A percentile compares a stretch with the other conserved stretches of the same genome.
Conservation (phyloP, 2,329 filamentous ascomycete species). For the Didymella pomorum region DNA sequence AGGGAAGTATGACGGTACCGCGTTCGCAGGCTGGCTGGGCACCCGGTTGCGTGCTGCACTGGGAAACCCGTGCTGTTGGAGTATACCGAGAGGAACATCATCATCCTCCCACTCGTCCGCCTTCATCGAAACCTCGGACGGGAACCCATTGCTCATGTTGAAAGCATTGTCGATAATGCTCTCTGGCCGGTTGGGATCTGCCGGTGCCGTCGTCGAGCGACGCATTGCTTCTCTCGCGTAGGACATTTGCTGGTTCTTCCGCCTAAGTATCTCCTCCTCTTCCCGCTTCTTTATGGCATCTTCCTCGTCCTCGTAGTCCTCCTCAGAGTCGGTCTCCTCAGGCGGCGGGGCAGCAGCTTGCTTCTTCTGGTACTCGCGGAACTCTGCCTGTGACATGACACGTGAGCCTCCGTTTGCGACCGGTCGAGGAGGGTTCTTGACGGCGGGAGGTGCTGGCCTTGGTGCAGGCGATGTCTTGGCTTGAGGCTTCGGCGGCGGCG, state of each 20-base stretch:
- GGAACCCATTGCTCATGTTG: conserved; percentile 40
- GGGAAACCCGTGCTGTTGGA: conserved; percentile 49
- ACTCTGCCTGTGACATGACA: conserved; percentile 48
- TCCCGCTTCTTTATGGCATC: conserved; percentile 45
- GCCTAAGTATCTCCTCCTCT: conserved; percentile 43
- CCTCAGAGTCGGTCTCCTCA: conserved; percentile 43
- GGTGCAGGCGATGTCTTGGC: conserved; percentile 9
- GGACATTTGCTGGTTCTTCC: conserved; percentile 46
- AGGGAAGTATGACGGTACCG: conserved; percentile 46
- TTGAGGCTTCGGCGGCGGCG: conserved; percentile 23
- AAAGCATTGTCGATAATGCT: conserved; percentile 28
- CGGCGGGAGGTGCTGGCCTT: conserved; percentile 24
- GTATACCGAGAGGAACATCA: conserved; percentile 50
- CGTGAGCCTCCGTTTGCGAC: conserved; percentile 26
- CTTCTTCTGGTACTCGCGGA: conserved; percentile 41
- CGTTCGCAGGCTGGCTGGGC: conserved; percentile 42
- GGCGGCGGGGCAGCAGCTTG: conserved; percentile 36
- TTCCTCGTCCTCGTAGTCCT: conserved; percentile 51
- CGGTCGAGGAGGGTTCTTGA: conserved; percentile 22
- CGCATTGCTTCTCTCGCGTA: conserved; percentile 47
- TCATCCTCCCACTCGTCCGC: conserved; percentile 51
- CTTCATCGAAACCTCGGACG: conserved; percentile 46
- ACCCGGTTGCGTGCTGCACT: conserved; percentile 35
- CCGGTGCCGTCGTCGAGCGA: conserved; percentile 45
- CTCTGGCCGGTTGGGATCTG: conserved; percentile 26